Conservation (phyloP, 345 rosid species). For the Pseudoturritis turrita region DNA sequence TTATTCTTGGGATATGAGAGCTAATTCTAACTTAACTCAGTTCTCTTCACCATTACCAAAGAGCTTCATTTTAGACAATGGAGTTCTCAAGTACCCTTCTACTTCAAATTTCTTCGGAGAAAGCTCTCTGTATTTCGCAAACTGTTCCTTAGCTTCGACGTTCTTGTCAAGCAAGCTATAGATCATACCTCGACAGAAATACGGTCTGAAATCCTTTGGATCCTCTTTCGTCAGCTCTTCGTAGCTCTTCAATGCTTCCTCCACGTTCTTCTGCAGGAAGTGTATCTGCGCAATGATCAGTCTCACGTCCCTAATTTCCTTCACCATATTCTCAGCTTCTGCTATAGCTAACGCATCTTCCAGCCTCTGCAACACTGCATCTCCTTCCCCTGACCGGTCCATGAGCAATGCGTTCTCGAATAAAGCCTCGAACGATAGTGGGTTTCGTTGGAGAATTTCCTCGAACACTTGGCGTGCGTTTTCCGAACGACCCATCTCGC, state of each 20-base stretch:
- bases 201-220: slow-evolving; percentile 73
- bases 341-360: slow-evolving; percentile 67
- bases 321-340: slow-evolving; percentile 47
- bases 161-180: slow-evolving; percentile 72
- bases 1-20: slow-evolving; percentile 15
- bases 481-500: slow-evolving; percentile 52
- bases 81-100: slow-evolving; percentile 68
- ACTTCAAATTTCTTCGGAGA: slow-evolving; percentile 75
- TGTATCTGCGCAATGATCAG: slow-evolving; percentile 80
- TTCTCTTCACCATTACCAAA: slow-evolving; percentile 61
- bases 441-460: slow-evolving; percentile 65
- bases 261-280: slow-evolving; percentile 82
- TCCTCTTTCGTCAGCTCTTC: slow-evolving; percentile 64
- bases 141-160: slow-evolving; percentile 73
- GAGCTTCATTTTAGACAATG: slow-evolving; percentile 66
- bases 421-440: slow-evolving; percentile 81
- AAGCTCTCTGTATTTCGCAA: slow-evolving; percentile 69
- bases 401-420: slow-evolving; percentile 84
- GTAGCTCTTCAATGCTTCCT: slow-evolving; percentile 72
- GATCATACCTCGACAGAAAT: slow-evolving; percentile 78
- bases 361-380: slow-evolving; percentile 59
- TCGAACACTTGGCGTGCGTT: slow-evolving; percentile 80
- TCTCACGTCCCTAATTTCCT: slow-evolving; percentile 79
- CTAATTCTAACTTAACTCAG: slow-evolving; percentile 17
- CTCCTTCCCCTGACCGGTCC: slow-evolving; percentile 80